phyloP scores from a whole-genome alignment of 108 stramenopile genomes.

The Cyclotella kingstonii region DNA sequence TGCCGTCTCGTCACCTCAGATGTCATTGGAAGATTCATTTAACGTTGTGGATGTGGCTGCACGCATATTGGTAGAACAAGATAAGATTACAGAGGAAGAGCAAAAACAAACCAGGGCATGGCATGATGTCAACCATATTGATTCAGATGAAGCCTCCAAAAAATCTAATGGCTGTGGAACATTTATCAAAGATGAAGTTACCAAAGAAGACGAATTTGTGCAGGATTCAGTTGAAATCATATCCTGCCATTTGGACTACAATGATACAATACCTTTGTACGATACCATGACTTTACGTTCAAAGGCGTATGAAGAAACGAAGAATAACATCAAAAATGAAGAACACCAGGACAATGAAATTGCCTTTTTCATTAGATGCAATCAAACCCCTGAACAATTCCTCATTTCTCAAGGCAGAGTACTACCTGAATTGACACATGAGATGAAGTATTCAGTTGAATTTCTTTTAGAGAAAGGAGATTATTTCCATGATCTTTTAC shows the following conservation, averaged over 20 bases:
- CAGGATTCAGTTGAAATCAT: slow-evolving; percentile 30
- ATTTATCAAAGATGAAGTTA: background rate
- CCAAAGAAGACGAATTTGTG: slow-evolving; percentile 10
- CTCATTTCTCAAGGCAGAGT: slow-evolving; percentile 59
- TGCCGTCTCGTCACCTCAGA: background rate
- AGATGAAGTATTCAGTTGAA: slow-evolving; percentile 40
- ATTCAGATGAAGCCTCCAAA: background rate
- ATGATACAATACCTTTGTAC: slow-evolving; percentile 24
- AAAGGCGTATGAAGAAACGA: background rate
- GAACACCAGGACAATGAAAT: slow-evolving; percentile 64
- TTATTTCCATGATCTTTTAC: background rate
- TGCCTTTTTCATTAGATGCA: slow-evolving; percentile 71
- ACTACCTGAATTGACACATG: slow-evolving; percentile 57
- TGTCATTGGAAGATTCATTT: background rate
- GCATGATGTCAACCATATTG: background rate
- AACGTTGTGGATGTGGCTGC: slow-evolving; percentile 13
- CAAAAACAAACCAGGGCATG: background rate
- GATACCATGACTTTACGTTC: slow-evolving; percentile 12
- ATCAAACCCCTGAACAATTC: slow-evolving; percentile 58
- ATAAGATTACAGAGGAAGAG: background rate
- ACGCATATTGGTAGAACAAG: background rate
- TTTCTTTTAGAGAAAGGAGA: slow-evolving; percentile 39
- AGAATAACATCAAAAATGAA: background rate
- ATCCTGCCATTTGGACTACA: slow-evolving; percentile 27
- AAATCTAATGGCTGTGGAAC: background rate